Base-by-base conservation (phyloP, 768 basidiomycete genomes). In the Auriscalpium orientale region DNA sequence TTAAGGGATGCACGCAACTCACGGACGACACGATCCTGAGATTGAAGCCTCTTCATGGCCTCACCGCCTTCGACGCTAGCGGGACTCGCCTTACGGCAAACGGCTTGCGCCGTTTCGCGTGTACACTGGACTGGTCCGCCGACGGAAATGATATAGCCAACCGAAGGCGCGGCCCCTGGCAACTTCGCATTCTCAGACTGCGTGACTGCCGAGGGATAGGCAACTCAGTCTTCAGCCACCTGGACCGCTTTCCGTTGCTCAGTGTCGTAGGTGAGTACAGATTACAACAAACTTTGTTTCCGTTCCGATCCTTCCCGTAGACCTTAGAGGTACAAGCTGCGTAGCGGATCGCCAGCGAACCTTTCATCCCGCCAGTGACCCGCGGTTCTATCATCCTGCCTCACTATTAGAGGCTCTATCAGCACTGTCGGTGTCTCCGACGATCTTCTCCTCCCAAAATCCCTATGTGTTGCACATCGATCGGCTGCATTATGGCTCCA, bases 11-110 rank as follows among this genome's bases (percentile, higher is more conserved):
- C 60, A 53, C 56, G 11, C 72, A 79, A n/a, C 72, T 91, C 0
- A 79, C 74, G 28, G 89, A 91, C 66, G 68, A 77, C 22, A 79
- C 76, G 48, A 73, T 88, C 22, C 55, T 74, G 43, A 65, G 70
- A 9, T 71, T 90, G 33, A 77, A 75, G 33, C 60, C 68, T 10
- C 74, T 91, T 7, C 80, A 79, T 60, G 72, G 74, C 7, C 72
- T 91, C 18, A 64, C 70, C 44, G 89, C 83, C 0, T 71, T 91
- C n/a, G 87, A 91, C 66, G 77, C 79, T 20, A 83, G 82, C 49
- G 70, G 66, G 10, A 85, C 83, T 1, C 22, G 58, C 2, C 60
- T 91, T 38, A 78, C 79, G 3, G 62, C 78, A 3, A 75, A 77
- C 59, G 85, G 81, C 12, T 65, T 89, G 49, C 74, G 72, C 36